These are phyloP conservation scores for Taphrina wiesneri DNA, from an alignment of 1,139 yeast genomes.

Conservation along the genomic window DNA sequence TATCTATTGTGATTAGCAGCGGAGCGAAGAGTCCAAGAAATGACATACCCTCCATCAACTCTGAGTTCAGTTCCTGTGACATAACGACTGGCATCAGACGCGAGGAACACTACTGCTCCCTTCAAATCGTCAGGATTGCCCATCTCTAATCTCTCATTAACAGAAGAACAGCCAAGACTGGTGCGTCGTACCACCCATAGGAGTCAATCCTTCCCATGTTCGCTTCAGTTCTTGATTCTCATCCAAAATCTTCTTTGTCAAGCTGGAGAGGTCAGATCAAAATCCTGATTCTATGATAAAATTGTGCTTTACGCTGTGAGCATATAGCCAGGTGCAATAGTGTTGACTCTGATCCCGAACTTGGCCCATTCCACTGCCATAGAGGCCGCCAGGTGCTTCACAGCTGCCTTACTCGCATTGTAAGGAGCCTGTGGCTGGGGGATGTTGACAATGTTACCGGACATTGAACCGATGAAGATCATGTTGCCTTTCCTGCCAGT, in stretches of 20 bases:
- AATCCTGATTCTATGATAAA: neutral
- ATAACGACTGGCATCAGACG: slow-evolving; percentile 63
- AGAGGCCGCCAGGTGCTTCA: slow-evolving; percentile 56
- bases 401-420: slow-evolving; percentile 66
- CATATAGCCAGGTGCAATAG: slow-evolving; percentile 61
- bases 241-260: slow-evolving; percentile 20
- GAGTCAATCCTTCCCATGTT: slow-evolving; percentile 60
- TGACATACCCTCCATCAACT: slow-evolving; percentile 69
- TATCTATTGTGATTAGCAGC: neutral
- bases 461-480: slow-evolving; percentile 64
- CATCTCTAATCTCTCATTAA: no score
- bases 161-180: neutral
- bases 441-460: slow-evolving; percentile 64
- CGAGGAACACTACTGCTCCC: slow-evolving; percentile 68
- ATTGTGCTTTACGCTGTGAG: slow-evolving; percentile 48
- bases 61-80: slow-evolving; percentile 67
- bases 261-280: neutral
- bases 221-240: slow-evolving; percentile 14
- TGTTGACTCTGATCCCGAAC: slow-evolving; percentile 56
- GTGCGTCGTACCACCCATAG: slow-evolving; percentile 62
- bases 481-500: slow-evolving; percentile 48
- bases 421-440: slow-evolving; percentile 65
- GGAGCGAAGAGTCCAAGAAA: neutral
- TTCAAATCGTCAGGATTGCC: slow-evolving; percentile 59
- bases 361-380: slow-evolving; percentile 63